A percentile compares a stretch with the other conserved stretches of the same genome.
These are phyloP conservation scores for Neurospora terricola DNA, from an alignment of 495 filamentous ascomycete genomes.

Conservation along the genomic window DNA sequence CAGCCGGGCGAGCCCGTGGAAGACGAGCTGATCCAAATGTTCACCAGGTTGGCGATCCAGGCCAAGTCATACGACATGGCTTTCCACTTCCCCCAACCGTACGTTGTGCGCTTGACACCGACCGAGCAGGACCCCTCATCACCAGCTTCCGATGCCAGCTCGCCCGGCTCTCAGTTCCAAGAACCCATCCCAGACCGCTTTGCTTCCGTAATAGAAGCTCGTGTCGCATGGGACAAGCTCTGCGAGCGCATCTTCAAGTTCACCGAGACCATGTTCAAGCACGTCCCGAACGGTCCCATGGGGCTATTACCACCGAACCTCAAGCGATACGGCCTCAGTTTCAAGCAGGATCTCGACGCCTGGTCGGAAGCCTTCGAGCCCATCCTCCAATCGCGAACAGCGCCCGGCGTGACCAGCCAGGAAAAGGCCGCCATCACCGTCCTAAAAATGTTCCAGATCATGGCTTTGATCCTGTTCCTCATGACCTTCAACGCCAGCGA, in stretches of 20 bases:
- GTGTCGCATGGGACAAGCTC: constrained; percentile 38
- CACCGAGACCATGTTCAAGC: constrained; percentile 40
- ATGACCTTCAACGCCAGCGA: constrained; percentile 43
- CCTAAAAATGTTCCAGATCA: constrained; percentile 46
- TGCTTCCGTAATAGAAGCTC: constrained; percentile 35
- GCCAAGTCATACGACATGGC: constrained; percentile 52
- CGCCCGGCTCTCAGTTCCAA: constrained; percentile 28
- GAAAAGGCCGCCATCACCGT: constrained; percentile 45
- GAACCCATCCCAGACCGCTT: constrained; percentile 38
- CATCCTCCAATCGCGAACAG: constrained; percentile 36
- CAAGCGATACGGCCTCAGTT: constrained; percentile 31
- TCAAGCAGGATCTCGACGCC: constrained; percentile 35
- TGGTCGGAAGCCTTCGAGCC: constrained; percentile 44
- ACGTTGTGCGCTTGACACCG: constrained; percentile 40
- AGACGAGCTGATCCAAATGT: constrained; percentile 48
- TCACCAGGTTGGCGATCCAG: constrained; percentile 46
- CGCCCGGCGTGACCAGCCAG: constrained; percentile 37
- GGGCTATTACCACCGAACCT: constrained; percentile 37
- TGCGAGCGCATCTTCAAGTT: constrained; percentile 44
- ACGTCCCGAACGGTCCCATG: constrained; percentile 33
- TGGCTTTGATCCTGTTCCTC: constrained; percentile 41
- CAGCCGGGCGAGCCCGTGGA: constrained; percentile 39
- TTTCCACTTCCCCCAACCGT: constrained; percentile 49
- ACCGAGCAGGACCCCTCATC: constrained; percentile 25
- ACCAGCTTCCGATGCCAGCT: constrained; percentile 32